phyloP scores from a whole-genome alignment of 768 basidiomycete species.

The Serendipita sp. region DNA sequence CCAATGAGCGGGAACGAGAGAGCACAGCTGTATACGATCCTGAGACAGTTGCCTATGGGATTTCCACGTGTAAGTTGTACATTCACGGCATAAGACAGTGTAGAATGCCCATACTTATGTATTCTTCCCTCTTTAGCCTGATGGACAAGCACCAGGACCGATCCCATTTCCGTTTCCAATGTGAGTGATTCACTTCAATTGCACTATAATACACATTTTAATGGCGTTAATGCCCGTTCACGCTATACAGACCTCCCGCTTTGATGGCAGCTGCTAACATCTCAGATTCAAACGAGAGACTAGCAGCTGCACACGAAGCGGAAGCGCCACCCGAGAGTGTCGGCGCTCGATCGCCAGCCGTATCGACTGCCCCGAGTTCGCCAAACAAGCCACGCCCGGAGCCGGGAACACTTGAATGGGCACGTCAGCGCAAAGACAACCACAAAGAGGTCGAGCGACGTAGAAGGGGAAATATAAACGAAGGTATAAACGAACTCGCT shows the following conservation, averaged over 20 bases:
- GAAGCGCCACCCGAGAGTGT: neutral
- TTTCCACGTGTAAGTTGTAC: neutral
- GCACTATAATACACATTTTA: neutral
- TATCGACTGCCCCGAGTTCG: neutral
- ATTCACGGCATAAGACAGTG: neutral
- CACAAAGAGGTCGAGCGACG: slow-evolving; percentile 97
- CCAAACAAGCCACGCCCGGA: neutral
- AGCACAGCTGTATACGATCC: neutral
- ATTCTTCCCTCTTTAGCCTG: neutral
- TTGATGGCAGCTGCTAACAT: slow-evolving; percentile 2
- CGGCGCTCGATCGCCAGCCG: neutral
- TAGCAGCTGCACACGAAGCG: neutral
- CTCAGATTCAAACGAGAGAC: neutral
- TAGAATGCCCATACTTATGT: neutral
- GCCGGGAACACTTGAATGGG: slow-evolving; percentile 60
- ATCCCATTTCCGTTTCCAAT: slow-evolving; percentile 3
- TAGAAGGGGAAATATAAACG: slow-evolving; percentile 88
- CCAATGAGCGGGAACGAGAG: slow-evolving; percentile 1
- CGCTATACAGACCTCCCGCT: neutral
- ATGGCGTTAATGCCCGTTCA: neutral
- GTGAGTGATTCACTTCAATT: neutral
- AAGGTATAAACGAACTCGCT: slow-evolving; percentile 85
- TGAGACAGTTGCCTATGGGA: slow-evolving; percentile 1
- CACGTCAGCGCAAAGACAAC: slow-evolving; percentile 64
- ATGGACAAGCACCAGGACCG: neutral